Base-by-base conservation (phyloP, 495 filamentous ascomycete species). In the Letharia lupina region DNA sequence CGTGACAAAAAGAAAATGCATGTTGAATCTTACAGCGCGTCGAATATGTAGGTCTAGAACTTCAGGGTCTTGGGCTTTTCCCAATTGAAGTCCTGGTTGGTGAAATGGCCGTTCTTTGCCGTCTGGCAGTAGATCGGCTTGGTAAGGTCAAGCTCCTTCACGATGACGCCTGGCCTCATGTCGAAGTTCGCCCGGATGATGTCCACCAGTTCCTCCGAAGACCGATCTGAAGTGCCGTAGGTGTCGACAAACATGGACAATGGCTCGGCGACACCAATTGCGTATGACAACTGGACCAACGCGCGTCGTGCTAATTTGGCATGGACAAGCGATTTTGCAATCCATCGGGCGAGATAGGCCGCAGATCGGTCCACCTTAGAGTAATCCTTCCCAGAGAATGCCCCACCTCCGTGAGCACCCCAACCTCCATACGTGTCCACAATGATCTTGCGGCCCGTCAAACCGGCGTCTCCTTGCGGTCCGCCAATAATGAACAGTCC, bases 361-460 rank as follows among this genome's bases (percentile, higher is more conserved):
- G 94, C 94, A 41, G 93, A 97, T 71, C 94, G 90, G 77, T 98
- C 94, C 79, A 98, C 94, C 85, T 98, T 98, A 81, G 91, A 96
- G 89, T 96, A 98, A 78, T 98, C 94, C 87, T 98, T 98, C 76
- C 94, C 94, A 75, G 94, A 98, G 89, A 98, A 98, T 78, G 94
- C 94, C 86, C 94, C 94, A 82, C 94, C 94, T 85, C 94, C 94
- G 84, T 98, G 94, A 71, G 94, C 94, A 82, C 94, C 94, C 94
- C 94, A 98, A 73, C 94, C 94, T 82, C 94, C 94, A 83, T 98
- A 98, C 79, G 94, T 98, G 81, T 98, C 94, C 76, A 98, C 94
- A 74, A 98, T 98, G 85, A 98, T 98, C 86, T 98, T 98, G 77
- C 94, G 93, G 78, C 94, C 94, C 69, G 94, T 98, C 62, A 98